Conservation (phyloP, 2,329 filamentous ascomycete species). For the Gnomoniopsis smithogilvyi region DNA sequence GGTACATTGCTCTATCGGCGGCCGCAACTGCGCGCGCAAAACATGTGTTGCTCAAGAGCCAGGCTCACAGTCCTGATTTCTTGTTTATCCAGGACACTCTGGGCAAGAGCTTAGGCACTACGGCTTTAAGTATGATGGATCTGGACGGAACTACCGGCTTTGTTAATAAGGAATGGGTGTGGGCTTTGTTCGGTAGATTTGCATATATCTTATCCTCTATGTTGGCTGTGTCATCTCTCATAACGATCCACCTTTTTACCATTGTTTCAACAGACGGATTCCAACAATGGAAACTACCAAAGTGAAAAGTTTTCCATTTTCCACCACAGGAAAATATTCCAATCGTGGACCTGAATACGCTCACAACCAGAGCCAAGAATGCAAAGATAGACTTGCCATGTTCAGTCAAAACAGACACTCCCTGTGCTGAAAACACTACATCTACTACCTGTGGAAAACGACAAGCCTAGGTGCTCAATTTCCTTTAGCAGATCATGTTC, state of each 20-base stretch:
- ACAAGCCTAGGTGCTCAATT: too few relatives aligned
- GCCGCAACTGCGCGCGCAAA: conserved; percentile 5
- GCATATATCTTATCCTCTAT: background rate
- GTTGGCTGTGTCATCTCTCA: background rate
- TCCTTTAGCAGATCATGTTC: too few relatives aligned
- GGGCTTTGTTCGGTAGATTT: conserved; percentile 8
- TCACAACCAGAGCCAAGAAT: background rate
- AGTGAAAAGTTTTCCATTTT: conserved; percentile 10
- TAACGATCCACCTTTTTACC: too few relatives aligned
- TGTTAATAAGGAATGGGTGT: conserved; percentile 7
- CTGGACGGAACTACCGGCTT: background rate
- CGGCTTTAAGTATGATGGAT: background rate
- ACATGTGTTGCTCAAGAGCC: conserved; percentile 8
- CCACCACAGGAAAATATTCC: background rate
- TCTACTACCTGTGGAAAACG: background rate
- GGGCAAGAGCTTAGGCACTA: background rate
- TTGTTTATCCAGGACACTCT: background rate
- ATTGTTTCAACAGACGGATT: background rate
- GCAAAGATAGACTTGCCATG: background rate
- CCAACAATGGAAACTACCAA: background rate
- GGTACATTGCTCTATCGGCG: background rate
- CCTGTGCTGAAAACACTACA: background rate
- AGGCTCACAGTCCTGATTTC: background rate
- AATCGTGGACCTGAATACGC: background rate
- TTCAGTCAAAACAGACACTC: background rate